Evolutionary conservation across 495 filamentous ascomycete genomes (phyloP).

Genomic region (Evernia prunastri): DNA sequence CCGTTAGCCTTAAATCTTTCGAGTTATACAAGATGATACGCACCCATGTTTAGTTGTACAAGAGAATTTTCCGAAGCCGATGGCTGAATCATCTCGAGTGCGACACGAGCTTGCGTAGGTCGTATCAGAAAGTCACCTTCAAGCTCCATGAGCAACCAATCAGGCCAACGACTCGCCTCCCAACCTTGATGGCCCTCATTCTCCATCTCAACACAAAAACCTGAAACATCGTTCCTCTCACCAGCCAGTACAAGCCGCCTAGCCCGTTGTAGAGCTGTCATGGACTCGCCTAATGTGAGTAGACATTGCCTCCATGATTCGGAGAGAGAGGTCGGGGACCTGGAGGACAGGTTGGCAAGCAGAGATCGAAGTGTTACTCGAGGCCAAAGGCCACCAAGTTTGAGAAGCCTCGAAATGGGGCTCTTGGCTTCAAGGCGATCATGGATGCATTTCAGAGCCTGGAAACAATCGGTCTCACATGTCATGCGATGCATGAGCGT

Average conservation of each 20-base stretch:
- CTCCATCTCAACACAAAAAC: not conserved
- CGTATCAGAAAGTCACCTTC: conserved; percentile 61
- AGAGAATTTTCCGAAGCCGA: conserved; percentile 41
- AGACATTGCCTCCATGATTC: not conserved
- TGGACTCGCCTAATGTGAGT: not conserved
- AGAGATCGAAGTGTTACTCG: not conserved
- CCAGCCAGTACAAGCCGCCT: not conserved
- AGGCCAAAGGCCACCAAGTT: not conserved
- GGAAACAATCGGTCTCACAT: not conserved
- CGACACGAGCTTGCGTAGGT: conserved; percentile 51
- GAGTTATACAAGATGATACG: no score
- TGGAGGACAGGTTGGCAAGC: not conserved
- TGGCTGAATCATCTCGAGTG: conserved; percentile 50
- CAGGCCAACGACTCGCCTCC: conserved; percentile 19
- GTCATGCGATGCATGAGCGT: not conserved
- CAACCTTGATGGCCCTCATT: not conserved
- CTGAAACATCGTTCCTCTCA: not conserved
- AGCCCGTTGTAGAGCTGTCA: not conserved
- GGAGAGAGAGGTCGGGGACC: no score
- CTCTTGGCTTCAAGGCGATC: not conserved
- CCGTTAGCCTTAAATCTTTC: no score
- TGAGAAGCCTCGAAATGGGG: not conserved
- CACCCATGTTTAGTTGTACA: conserved; percentile 72
- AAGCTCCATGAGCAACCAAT: conserved; percentile 57
- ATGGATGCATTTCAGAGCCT: not conserved